A percentile compares a stretch with the other conserved stretches of the same genome.
Conservation (phyloP, 495 filamentous ascomycete species). For the Aspergillus hancockii region DNA sequence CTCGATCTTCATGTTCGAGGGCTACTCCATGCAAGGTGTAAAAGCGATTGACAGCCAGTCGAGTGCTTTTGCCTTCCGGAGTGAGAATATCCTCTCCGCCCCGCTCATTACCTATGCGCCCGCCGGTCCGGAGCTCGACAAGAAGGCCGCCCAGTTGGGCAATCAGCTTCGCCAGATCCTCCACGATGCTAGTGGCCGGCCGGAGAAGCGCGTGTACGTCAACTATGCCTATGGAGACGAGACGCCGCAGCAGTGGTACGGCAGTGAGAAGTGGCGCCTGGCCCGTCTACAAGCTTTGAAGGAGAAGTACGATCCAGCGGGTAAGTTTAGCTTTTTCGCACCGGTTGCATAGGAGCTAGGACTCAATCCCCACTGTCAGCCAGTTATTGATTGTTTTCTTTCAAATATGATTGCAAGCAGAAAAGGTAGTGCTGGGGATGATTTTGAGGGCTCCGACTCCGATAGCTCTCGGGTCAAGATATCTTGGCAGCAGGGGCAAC, state of each 20-base stretch:
- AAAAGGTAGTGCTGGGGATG: no score
- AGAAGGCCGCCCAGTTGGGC: conserved; percentile 35
- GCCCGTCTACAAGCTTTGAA: conserved; percentile 47
- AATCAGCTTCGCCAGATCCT: conserved; percentile 46
- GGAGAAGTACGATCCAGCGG: conserved; percentile 55
- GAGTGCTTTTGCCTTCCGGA: conserved; percentile 48
- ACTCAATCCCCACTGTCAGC: no score
- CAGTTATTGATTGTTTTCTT: no score
- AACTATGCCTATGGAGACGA: conserved; percentile 64
- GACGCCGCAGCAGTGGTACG: conserved; percentile 45
- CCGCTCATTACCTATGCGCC: conserved; percentile 44
- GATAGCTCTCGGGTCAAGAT: no score
- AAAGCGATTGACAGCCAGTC: conserved; percentile 30
- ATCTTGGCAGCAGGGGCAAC: no score
- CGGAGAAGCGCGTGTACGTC: conserved; percentile 50
- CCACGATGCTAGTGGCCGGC: conserved; percentile 32
- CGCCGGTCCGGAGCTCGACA: conserved; percentile 25
- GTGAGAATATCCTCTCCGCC: conserved; percentile 44
- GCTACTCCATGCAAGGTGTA: conserved; percentile 51
- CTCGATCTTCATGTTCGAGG: conserved; percentile 57
- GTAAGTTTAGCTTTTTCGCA: conserved; percentile 54
- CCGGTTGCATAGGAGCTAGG: conserved; percentile 34
- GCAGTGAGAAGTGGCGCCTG: conserved; percentile 51
- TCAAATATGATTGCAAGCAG: no score
- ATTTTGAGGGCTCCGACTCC: no score